These are phyloP conservation scores for Maudiozyma barnettii DNA, from an alignment of 805 yeast species.

Conservation along the genomic window DNA sequence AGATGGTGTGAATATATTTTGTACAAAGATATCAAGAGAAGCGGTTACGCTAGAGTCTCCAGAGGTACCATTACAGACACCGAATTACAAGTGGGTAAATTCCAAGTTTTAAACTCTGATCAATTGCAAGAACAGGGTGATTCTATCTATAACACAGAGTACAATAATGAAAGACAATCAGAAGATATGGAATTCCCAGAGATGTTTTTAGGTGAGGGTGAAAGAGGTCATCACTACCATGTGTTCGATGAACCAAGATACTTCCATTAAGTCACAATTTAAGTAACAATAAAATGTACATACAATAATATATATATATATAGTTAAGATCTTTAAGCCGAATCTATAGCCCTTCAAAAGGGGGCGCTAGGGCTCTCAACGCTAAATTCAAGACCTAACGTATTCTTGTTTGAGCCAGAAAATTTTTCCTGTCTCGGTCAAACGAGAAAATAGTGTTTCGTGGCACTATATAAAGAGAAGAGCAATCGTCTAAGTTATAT, in stretches of 20 bases:
- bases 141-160: slow-evolving; percentile 43
- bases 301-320: not conserved
- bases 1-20: slow-evolving; percentile 97
- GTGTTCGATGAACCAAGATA: slow-evolving; percentile 93
- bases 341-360: too few species aligned
- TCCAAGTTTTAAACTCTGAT: slow-evolving; percentile 42
- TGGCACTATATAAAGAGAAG: not conserved
- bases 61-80: slow-evolving; percentile 94
- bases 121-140: slow-evolving; percentile 28
- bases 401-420: too few species aligned
- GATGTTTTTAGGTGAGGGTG: slow-evolving; percentile 79
- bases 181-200: slow-evolving; percentile 66
- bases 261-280: slow-evolving; percentile 19
- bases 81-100: slow-evolving; percentile 91
- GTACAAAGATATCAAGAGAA: slow-evolving; percentile 75
- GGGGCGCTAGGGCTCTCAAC: too few species aligned
- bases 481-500: not conserved
- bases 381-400: too few species aligned
- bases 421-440: not conserved
- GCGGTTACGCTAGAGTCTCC: slow-evolving; percentile 89
- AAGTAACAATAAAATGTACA: not conserved
- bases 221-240: slow-evolving; percentile 86
- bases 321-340: too few species aligned
- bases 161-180: slow-evolving; percentile 42
- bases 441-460: not conserved